Conservation (phyloP, 2,329 filamentous ascomycete genomes). For the Fusarium pseudocircinatum region DNA sequence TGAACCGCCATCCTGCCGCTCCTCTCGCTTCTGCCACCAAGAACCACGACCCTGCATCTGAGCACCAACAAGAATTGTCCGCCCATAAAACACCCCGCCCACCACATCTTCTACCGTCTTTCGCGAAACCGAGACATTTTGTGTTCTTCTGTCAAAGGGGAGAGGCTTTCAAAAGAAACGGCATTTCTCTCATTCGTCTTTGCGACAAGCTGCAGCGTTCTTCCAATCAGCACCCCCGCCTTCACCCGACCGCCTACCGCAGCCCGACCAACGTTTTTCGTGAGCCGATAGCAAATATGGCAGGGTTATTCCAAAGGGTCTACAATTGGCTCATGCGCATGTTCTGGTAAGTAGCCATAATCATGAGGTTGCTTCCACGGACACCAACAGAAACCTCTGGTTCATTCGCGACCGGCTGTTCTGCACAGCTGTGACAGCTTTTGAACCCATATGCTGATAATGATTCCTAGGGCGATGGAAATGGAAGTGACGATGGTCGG, state of each 20-base stretch:
- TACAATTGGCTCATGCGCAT: constrained; percentile 98
- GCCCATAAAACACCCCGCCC: constrained; percentile 44
- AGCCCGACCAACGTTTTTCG: constrained; percentile 35
- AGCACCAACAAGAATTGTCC: constrained; percentile 42
- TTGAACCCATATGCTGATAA: constrained; percentile 40
- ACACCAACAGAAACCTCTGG: constrained; percentile 5
- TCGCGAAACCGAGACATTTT: constrained; percentile 30
- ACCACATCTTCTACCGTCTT: constrained; percentile 37
- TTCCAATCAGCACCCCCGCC: constrained; percentile 40
- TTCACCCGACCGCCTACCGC: constrained; percentile 40
- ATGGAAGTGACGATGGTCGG: constrained; percentile 99
- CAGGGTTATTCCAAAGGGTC: constrained; percentile 89
- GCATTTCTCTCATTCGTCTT: constrained; percentile 10
- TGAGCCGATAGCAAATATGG: constrained; percentile 66
- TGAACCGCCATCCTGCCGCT: constrained; percentile 35
- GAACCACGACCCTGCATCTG: constrained; percentile 38
- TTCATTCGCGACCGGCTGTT: constrained; percentile 10
- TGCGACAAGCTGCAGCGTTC: constrained; percentile 24
- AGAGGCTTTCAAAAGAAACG: constrained; percentile 12
- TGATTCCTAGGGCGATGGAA: constrained; percentile 82
- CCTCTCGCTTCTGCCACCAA: constrained; percentile 28
- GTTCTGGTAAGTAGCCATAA: constrained; percentile 79
- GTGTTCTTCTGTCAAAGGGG: constrained; percentile 4
- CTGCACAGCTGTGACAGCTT: constrained; percentile 13
- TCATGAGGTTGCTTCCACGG: constrained; percentile 11